These are phyloP conservation scores for Fusarium bactridioides DNA, from an alignment of 2,329 filamentous ascomycete genomes.

Conservation along the genomic window DNA sequence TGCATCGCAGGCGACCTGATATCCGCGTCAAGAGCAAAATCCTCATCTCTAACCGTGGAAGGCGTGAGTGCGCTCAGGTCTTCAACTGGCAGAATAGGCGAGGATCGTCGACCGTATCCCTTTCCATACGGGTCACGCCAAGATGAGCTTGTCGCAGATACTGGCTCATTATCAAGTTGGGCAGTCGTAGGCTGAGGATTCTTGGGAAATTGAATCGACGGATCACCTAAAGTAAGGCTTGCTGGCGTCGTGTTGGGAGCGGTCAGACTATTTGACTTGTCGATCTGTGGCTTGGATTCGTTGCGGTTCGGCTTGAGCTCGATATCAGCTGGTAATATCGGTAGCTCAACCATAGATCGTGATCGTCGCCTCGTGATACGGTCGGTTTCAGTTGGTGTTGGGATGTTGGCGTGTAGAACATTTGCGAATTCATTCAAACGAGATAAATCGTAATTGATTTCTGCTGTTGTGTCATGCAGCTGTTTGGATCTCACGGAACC, in stretches of 20 bases:
- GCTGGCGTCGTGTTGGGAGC: background rate
- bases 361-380: constrained; percentile 40
- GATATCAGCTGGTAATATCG: constrained; percentile 21
- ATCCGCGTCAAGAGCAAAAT: constrained; percentile 56
- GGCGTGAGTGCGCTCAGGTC: constrained; percentile 44
- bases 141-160: constrained; percentile 1
- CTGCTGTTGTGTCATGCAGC: constrained; percentile 60
- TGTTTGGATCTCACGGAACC: constrained; percentile 56
- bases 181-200: background rate
- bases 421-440: constrained; percentile 54
- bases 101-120: constrained; percentile 52
- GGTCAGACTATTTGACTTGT: background rate
- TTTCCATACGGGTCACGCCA: constrained; percentile 7
- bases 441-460: constrained; percentile 51
- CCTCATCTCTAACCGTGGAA: constrained; percentile 50
- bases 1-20: constrained; percentile 58
- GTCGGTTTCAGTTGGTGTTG: background rate
- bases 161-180: constrained; percentile 2
- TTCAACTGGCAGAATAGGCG: constrained; percentile 57
- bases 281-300: background rate
- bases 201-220: constrained; percentile 12
- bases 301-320: background rate
- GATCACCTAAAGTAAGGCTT: background rate
- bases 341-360: constrained; percentile 38
- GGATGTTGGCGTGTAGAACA: constrained; percentile 4